Evolutionary conservation across 768 basidiomycete genomes (phyloP), one percentile per base, ranked within the genome.

Genomic region (Phaffia tasmanica): DNA sequence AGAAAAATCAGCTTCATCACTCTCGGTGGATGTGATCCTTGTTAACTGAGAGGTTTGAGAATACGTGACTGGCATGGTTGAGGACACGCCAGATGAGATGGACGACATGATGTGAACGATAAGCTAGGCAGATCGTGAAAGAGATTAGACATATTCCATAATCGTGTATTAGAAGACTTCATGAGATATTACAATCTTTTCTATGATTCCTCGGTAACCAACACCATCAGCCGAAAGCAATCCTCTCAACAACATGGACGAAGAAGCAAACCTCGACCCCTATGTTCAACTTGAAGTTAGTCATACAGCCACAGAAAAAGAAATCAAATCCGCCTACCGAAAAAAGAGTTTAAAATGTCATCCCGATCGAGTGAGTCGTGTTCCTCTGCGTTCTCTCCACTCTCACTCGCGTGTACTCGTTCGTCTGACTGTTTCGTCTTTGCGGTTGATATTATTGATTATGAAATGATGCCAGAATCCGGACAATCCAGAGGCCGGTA

Each of bases 271-370:
- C 60, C 55, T 67, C 47, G 67, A 69, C 46, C 67, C 67, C 1
- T 69, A 69, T n/a, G 56, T 46, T 29, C 57, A 53, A 5, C 58
- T 69, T n/a, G 67, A 63, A 8, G 56, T 69, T 51, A 63, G 47
- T 19, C 51, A 57, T 0, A 42, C 46, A 21, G 62, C 67, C 8
- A 64, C 67, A 11, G 67, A 69, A 25, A 69, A 69, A 53, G 67
- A 69, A 25, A 69, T 69, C 67, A 69, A 69, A 57, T 47, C 67
- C 8, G 67, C 67, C 14, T 69, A 69, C 63, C 47, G 67, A 1
- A 69, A 69, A 53, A 63, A 54, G 49, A 63, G 62, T 32, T 62
- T 69, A 35, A 56, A 25, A 19, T 32, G 57, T 49, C 67, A 69
- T 58, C 67, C 67, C 14, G 67, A 69, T 58, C 57, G 55, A 48